Evolutionary conservation across 106 monocot genomes (phyloP).

Genomic region (Xerophyta viscosa): DNA sequence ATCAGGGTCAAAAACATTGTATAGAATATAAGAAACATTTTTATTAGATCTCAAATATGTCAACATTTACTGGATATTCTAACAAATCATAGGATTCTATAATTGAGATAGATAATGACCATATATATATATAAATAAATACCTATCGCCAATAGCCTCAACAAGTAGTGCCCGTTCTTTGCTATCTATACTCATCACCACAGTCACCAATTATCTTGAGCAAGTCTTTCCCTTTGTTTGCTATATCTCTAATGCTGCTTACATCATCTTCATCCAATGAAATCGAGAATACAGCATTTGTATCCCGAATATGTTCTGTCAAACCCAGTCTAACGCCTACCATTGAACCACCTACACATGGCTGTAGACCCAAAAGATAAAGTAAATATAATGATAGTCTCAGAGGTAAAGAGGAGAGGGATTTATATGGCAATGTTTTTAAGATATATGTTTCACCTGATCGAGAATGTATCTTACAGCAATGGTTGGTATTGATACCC

Average conservation of each 20-base stretch:
- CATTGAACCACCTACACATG: slow-evolving; percentile 88
- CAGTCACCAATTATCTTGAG: slow-evolving; percentile 80
- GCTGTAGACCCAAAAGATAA: slow-evolving; percentile 23
- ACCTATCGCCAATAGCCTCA: too few relatives aligned
- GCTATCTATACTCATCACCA: slow-evolving; percentile 91
- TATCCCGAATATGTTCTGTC: slow-evolving; percentile 76
- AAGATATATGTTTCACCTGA: slow-evolving; percentile 39
- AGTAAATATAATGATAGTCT: background rate
- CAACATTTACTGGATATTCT: too few relatives aligned
- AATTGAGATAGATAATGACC: too few relatives aligned
- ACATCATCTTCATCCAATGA: slow-evolving; percentile 73
- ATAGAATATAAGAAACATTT: too few relatives aligned
- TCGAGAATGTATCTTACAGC: slow-evolving; percentile 84
- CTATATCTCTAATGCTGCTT: slow-evolving; percentile 46
- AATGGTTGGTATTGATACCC: slow-evolving; percentile 77
- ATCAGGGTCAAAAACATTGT: too few relatives aligned
- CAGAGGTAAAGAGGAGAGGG: background rate
- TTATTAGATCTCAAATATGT: too few relatives aligned
- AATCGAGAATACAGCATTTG: slow-evolving; percentile 59
- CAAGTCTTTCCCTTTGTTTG: slow-evolving; percentile 73
- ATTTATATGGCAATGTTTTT: background rate
- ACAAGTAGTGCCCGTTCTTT: too few relatives aligned
- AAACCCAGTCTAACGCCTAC: slow-evolving; percentile 87
- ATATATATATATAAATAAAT: too few relatives aligned
- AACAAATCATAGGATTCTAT: too few relatives aligned